Evolutionary conservation across 495 filamentous ascomycete genomes (phyloP), one percentile per base, ranked within the genome.

Genomic region (Venustampulla echinocandica): DNA sequence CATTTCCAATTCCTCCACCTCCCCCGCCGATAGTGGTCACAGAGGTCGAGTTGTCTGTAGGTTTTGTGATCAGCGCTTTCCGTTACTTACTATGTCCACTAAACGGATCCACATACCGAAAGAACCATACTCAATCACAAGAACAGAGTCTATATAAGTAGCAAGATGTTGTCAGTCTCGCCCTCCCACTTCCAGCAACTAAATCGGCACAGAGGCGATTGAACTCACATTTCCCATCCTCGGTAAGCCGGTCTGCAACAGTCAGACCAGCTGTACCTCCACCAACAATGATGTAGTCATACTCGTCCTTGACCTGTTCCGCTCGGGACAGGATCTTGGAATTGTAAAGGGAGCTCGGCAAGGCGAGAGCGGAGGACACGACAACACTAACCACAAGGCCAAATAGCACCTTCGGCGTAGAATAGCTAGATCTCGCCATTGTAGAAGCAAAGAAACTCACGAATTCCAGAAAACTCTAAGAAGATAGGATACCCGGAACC

Each of bases 201-300:
- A 30, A n/a, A 30, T 30, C 27, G 27, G 27, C 7, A 30, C 7
- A 30, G n/a, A 30, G 7, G 27, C 27, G n/a, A n/a, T n/a, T 30
- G 27, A 7, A 30, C 34, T 37, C 15, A 40, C 37, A n/a, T 20
- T 17, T 66, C 13, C 58, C 49, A 46, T 69, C 48, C 43, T 79
- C 77, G 25, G 63, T 69, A 3, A 68, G 54, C 41, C 64, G 61
- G n/a, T 62, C 57, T 35, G 84, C 87, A 54, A 94, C 78, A 30
- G 87, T 84, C 59, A 87, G 84, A 43, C 87, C 87, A 5, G 86
- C 85, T 19, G 87, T 90, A 56, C 87, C 87, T 40, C 85, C 87
- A 49, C 84, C 86, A 13, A 90, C 75, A 54, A 92, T 80, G 42
- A 93, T 69, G 15, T 44, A 30, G 48, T 65, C 69, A 23, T 65